Evolutionary conservation across 805 yeast genomes (phyloP), one percentile per base, ranked within the genome.

Genomic region (Ogataea pilisensis): DNA sequence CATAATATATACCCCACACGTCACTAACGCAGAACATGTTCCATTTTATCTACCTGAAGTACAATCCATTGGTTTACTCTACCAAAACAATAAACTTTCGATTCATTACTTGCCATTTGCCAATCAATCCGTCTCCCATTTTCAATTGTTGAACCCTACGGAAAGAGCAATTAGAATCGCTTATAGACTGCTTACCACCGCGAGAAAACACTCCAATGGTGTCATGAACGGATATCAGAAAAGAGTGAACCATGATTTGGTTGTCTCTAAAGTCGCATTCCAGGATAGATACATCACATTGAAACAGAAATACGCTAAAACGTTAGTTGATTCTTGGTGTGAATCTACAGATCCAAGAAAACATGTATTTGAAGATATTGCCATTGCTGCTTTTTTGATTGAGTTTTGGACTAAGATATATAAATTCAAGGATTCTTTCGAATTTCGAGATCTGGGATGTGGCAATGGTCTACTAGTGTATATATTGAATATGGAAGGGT

Each of bases 291-390:
- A 91, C 60, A 81, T 87, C 21, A 68, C 75, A 17, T 69, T 91
- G 54, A 91, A 91, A 63, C 85, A 84, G 60, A 85, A 82, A 60
- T 85, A 90, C 59, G 87, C 95, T 0, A 76, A 81, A 21, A 62
- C 66, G 14, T 65, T 91, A 36, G 89, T 89, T 11, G 85, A 81
- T 31, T 75, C 73, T 48, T 91, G 98, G 98, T 79, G 73, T n/a
- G 98, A 91, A 63, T 80, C 82, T 24, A 91, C 98, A 2, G 97
- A 91, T 62, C 97, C 97, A 3, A 76, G 82, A 51, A 91, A 91
- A 60, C 98, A 91, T 64, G 97, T 91, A 0, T 91, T 90, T 65
- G 98, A 91, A 67, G 98, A 91, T 60, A 76, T 91, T 39, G 95
- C 96, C 3, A 90, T 91, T 51, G 97, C 97, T 1, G 95, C 97